A percentile compares a stretch with the other conserved stretches of the same genome.
Conservation (phyloP, 352 stramenopile species). For the Pythium periplocum region DNA sequence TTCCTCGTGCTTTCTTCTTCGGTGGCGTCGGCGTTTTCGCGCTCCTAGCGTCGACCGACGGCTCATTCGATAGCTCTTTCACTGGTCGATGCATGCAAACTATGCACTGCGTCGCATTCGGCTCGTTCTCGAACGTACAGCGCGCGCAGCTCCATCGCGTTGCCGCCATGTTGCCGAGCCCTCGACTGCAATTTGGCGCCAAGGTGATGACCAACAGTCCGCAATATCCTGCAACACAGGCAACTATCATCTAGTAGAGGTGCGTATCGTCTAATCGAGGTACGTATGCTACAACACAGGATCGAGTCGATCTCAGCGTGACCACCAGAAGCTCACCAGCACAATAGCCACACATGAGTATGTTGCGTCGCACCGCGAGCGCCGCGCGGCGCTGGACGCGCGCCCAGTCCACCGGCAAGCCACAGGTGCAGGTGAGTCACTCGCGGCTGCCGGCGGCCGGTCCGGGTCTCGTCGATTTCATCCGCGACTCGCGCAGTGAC, state of each 20-base stretch:
- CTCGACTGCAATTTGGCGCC: conserved; percentile 11
- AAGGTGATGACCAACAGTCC: conserved; percentile 1
- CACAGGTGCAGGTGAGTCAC: conserved; percentile 27
- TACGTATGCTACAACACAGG: no score
- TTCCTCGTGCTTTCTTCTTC: conserved; percentile 13
- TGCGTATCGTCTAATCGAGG: not conserved
- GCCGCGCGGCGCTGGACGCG: conserved; percentile 11
- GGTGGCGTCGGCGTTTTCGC: conserved; percentile 4
- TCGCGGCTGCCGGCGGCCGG: conserved; percentile 39
- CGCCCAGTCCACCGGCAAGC: conserved; percentile 28
- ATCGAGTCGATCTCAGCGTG: no score
- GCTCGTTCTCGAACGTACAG: conserved; percentile 75
- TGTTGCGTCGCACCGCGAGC: not conserved
- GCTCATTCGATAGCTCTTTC: not conserved
- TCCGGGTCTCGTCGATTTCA: conserved; percentile 65
- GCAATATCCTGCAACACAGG: not conserved
- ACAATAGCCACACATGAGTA: not conserved
- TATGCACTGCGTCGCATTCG: conserved; percentile 26
- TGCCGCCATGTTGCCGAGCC: not conserved
- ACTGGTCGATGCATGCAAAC: conserved; percentile 34
- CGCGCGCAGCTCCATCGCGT: conserved; percentile 50
- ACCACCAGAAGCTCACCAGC: conserved; percentile 12
- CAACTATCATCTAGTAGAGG: conserved; percentile 2
- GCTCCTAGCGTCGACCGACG: not conserved
- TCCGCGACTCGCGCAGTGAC: conserved; percentile 38